These are phyloP conservation scores for Drechslerella dactyloides DNA, from an alignment of 2,329 filamentous ascomycete genomes.

Conservation along the genomic window DNA sequence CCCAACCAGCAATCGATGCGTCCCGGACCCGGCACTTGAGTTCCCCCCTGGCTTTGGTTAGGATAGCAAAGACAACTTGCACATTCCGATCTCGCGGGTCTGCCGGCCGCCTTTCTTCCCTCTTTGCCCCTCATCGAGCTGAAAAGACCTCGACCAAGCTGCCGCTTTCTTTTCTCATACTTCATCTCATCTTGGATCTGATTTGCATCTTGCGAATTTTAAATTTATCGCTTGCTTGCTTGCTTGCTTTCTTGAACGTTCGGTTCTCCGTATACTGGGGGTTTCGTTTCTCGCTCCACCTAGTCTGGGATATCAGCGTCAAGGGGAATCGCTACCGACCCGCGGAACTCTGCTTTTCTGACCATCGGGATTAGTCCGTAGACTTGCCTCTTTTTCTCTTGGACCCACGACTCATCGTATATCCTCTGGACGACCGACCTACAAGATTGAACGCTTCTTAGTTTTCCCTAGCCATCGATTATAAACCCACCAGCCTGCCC, in stretches of 20 bases:
- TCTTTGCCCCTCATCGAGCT: slow-evolving; percentile 42
- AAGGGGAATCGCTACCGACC: slow-evolving; percentile 4
- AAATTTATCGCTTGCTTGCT: neutral
- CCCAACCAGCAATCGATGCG: slow-evolving; percentile 19
- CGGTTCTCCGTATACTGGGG: slow-evolving; percentile 7
- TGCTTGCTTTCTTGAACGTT: slow-evolving; percentile 7
- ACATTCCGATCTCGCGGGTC: slow-evolving; percentile 50
- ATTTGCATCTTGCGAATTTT: slow-evolving; percentile 5
- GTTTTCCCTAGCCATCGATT: neutral
- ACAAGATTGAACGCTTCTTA: neutral
- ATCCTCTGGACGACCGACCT: slow-evolving; percentile 4
- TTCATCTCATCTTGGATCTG: slow-evolving; percentile 35
- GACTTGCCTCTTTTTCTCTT: slow-evolving; percentile 3
- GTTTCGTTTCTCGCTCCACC: slow-evolving; percentile 34
- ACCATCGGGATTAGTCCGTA: slow-evolving; percentile 32
- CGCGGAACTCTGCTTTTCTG: slow-evolving; percentile 28
- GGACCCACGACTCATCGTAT: neutral
- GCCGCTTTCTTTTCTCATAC: slow-evolving; percentile 29
- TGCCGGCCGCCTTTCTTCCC: slow-evolving; percentile 29
- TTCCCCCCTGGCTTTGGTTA: slow-evolving; percentile 23
- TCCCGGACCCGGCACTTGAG: slow-evolving; percentile 25
- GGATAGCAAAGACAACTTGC: slow-evolving; percentile 26
- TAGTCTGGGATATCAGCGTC: slow-evolving; percentile 42
- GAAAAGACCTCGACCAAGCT: slow-evolving; percentile 31
- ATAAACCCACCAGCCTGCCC: too few species aligned